phyloP scores from a whole-genome alignment of 345 rosid species.

The Lepidium africanum region DNA sequence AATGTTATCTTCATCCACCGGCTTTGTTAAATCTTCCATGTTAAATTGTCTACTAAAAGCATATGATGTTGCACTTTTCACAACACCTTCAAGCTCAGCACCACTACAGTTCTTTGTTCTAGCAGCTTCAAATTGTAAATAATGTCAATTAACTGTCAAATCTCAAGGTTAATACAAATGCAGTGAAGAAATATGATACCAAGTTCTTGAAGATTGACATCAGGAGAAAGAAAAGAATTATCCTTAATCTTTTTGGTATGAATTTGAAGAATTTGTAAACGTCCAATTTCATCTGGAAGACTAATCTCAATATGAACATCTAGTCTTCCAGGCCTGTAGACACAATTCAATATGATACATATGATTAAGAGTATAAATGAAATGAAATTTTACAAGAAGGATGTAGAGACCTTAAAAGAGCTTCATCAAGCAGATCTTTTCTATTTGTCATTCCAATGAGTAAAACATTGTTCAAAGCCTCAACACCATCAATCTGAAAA shows the following conservation, averaged over 20 bases:
- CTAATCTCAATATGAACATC: constrained; percentile 93
- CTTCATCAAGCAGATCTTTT: constrained; percentile 92
- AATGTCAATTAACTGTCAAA: too few species aligned
- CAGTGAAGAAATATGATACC: too few species aligned
- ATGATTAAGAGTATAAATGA: too few species aligned
- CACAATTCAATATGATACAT: background rate
- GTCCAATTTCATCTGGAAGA: constrained; percentile 90
- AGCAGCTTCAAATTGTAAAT: constrained; percentile 39
- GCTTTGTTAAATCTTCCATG: constrained; percentile 82
- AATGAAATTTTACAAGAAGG: background rate
- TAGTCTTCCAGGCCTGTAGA: constrained; percentile 72
- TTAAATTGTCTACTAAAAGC: constrained; percentile 74
- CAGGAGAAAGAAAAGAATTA: constrained; percentile 80
- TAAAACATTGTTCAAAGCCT: constrained; percentile 81
- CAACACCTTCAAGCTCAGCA: constrained; percentile 97
- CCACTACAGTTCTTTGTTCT: constrained; percentile 89
- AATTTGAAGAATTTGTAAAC: constrained; percentile 78
- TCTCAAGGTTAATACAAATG: too few species aligned
- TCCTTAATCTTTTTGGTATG: constrained; percentile 92
- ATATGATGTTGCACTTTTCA: constrained; percentile 89
- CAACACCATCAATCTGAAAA: constrained; percentile 93
- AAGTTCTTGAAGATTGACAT: constrained; percentile 56
- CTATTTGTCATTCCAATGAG: constrained; percentile 98
- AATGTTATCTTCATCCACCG: constrained; percentile 86
- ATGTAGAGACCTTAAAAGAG: constrained; percentile 68